Percentiles rank a stretch among this genome's conserved stretches.
phyloP scores from a whole-genome alignment of 2,329 filamentous ascomycete genomes.

The Fulvia fulva region DNA sequence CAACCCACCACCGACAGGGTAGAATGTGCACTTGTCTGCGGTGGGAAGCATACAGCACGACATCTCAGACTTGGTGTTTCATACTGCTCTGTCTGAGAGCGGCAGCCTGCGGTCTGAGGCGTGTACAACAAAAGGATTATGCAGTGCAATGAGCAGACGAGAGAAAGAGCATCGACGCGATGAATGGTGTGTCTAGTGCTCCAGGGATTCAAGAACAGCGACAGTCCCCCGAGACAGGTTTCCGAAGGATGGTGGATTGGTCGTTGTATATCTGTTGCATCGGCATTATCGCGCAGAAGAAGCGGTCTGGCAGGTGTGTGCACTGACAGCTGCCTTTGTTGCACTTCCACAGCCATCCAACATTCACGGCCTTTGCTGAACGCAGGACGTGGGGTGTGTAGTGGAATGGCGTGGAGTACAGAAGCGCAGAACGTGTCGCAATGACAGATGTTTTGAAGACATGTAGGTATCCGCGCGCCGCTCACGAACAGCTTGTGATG shows the following conservation, averaged over 20 bases:
- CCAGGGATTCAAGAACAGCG: not conserved
- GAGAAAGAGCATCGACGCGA: not conserved
- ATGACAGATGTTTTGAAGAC: not conserved
- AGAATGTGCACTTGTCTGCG: not conserved
- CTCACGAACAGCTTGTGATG: not conserved
- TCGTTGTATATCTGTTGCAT: not conserved
- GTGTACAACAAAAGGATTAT: not conserved
- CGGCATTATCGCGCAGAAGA: not conserved
- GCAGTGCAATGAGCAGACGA: not conserved
- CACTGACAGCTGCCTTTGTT: not conserved
- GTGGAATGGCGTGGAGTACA: not conserved
- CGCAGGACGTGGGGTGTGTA: not conserved
- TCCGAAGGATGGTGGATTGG: not conserved
- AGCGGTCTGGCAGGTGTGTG: not conserved
- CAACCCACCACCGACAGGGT: slow-evolving; percentile 5
- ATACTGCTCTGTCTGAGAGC: not conserved
- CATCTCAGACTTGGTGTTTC: slow-evolving; percentile 2
- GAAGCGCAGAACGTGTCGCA: not conserved
- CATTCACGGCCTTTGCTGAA: not conserved
- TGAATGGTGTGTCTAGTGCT: not conserved
- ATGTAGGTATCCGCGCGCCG: not conserved
- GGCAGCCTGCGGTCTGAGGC: not conserved
- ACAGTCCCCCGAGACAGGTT: not conserved
- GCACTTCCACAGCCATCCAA: not conserved
- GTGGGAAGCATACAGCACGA: slow-evolving; percentile 4